phyloP scores from a whole-genome alignment of 352 stramenopile genomes.

The Pythium brachiatum region DNA sequence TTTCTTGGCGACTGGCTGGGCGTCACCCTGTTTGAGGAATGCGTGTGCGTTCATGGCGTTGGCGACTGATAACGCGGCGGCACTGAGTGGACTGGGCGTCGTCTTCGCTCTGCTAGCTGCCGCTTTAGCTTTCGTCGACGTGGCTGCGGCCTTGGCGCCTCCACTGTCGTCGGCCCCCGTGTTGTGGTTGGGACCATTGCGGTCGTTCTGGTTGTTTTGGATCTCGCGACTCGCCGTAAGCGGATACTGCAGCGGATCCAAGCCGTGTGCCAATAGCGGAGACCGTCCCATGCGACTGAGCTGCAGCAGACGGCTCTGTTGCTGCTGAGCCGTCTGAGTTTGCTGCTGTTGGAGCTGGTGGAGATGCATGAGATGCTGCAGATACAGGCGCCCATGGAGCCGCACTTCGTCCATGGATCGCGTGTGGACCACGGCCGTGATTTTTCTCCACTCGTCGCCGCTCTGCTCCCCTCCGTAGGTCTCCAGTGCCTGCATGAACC shows the following conservation, averaged over 20 bases:
- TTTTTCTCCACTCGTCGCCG: conserved; percentile 67
- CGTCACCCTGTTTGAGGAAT: conserved; percentile 2
- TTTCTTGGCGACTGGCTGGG: conserved; percentile 5
- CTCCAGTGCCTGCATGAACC: conserved; percentile 84
- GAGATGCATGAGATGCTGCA: conserved; percentile 68
- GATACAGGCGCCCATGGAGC: conserved; percentile 66
- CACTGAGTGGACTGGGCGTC: conserved; percentile 13
- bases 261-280: background rate
- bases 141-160: background rate
- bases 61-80: conserved; percentile 15
- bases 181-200: conserved; percentile 29
- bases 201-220: conserved; percentile 36
- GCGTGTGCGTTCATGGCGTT: conserved; percentile 23
- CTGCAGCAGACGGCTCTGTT: conserved; percentile 20
- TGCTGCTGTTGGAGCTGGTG: conserved; percentile 19
- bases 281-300: conserved; percentile 11
- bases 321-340: conserved; percentile 8
- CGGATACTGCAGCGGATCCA: conserved; percentile 1
- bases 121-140: background rate
- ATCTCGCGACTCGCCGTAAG: conserved; percentile 11
- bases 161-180: background rate
- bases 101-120: background rate
- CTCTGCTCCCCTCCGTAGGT: conserved; percentile 47
- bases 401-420: conserved; percentile 64
- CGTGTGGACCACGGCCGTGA: conserved; percentile 68